These are phyloP conservation scores for Juncus inflexus DNA, from an alignment of 176 grass and related monocot species.

Conservation along the genomic window DNA sequence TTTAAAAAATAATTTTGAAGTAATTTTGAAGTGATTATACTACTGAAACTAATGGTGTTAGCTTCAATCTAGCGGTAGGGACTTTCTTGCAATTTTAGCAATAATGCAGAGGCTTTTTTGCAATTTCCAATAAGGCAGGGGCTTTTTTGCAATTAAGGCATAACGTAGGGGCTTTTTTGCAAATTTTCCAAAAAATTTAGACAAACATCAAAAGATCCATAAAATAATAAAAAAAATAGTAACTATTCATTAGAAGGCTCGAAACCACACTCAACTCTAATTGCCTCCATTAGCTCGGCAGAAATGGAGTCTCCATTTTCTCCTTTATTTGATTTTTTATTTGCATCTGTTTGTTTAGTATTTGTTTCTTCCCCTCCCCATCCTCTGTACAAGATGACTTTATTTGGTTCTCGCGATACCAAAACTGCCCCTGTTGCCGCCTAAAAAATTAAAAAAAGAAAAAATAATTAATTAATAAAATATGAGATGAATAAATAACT, in stretches of 20 bases:
- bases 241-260: slow-evolving; percentile 27
- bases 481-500: background rate
- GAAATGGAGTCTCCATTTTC: slow-evolving; percentile 41
- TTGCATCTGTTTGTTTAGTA: slow-evolving; percentile 13
- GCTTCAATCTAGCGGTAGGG: too few species aligned
- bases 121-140: too few species aligned
- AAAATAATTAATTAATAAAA: background rate
- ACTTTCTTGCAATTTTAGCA: too few species aligned
- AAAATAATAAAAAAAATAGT: too few species aligned
- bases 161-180: too few species aligned
- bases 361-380: slow-evolving; percentile 51
- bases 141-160: too few species aligned
- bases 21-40: too few species aligned
- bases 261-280: slow-evolving; percentile 79
- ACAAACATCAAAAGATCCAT: too few species aligned
- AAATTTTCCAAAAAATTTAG: too few species aligned
- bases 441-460: slow-evolving; percentile 29
- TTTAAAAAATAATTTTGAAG: too few species aligned
- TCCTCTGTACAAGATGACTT: slow-evolving; percentile 87
- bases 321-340: slow-evolving; percentile 8
- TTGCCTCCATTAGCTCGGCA: slow-evolving; percentile 71
- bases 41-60: too few species aligned
- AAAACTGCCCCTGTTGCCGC: slow-evolving; percentile 66
- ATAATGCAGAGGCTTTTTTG: too few species aligned
- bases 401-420: slow-evolving; percentile 78